Base-by-base conservation (phyloP, 176 grass and related monocot genomes). In the Zizania latifolia region DNA sequence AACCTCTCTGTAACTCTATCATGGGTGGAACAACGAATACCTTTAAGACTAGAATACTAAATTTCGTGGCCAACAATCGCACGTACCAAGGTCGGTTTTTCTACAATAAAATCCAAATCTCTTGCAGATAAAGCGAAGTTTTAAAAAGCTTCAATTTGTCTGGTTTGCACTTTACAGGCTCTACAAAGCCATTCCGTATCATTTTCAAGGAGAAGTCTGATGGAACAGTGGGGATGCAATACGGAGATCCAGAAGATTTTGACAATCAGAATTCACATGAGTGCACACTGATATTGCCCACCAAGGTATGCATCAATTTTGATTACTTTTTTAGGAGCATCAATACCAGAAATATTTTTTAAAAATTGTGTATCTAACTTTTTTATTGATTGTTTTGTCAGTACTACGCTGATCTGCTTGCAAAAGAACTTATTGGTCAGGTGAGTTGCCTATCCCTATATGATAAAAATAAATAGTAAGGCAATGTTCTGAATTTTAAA, bases 141-240 rank as follows among this genome's bases (percentile, higher is more conserved):
- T 50, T 68, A 19, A 13, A 23, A 10, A 17, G 67, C 9, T 15
- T 77, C 76, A 13, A 21, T 61, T 66, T 65, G 12, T 71, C 48
- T 85, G 23, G 80, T 78, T 58, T 54, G 19, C 26, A 72, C 23
- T n/a, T n/a, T 37, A 38, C 60, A 92, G 84, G 71, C 82, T 73
- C 74, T 62, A 70, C 65, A 36, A 89, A 78, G 54, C 87, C 71
- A 40, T 89, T 85, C 76, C 84, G 84, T 48, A 55, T 90, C 31
- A 65, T 86, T 77, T 83, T 99, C 72, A 85, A 70, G 28, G 95
- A 99, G 78, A 90, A 76, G 66, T 62, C 66, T 74, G 95, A 99
- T 88, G 92, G 90, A 79, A 94, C 92, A 45, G 95, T 99, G 64
- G 88, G 33, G 70, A 92, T 94, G 89, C 82, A 94, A 74, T 86